A percentile compares a stretch with the other conserved stretches of the same genome.
phyloP scores from a whole-genome alignment of 2,329 filamentous ascomycete genomes.

The Colletotrichum coccodes region DNA sequence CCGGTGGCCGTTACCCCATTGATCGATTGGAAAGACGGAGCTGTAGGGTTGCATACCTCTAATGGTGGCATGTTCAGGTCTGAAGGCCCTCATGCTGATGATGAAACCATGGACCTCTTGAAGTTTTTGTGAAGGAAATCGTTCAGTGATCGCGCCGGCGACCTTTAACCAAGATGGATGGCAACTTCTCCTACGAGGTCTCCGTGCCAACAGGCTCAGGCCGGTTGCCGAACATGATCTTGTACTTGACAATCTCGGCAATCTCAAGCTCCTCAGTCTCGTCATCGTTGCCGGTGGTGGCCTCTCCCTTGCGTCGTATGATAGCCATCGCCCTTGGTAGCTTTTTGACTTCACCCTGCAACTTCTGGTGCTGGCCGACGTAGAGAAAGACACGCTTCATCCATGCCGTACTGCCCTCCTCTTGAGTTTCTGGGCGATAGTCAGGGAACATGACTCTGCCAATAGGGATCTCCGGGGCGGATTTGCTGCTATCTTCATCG shows the following conservation, averaged over 20 bases:
- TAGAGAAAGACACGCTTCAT: constrained; percentile 92
- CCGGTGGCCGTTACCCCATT: too few relatives aligned
- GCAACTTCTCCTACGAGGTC: constrained; percentile 36
- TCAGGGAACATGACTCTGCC: constrained; percentile 84
- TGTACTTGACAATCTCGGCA: constrained; percentile 87
- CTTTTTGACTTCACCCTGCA: constrained; percentile 92
- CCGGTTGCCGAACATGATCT: constrained; percentile 83
- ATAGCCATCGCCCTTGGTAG: constrained; percentile 81
- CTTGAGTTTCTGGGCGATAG: constrained; percentile 65
- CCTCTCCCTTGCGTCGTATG: constrained; percentile 67
- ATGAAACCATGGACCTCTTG: neutral
- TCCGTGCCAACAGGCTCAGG: constrained; percentile 82
- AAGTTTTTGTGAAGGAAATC: neutral
- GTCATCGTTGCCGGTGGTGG: constrained; percentile 11
- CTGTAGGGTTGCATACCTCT: too few relatives aligned
- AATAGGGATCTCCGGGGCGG: constrained; percentile 57
- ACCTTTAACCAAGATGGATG: neutral
- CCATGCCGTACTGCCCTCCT: constrained; percentile 73
- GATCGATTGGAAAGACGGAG: neutral
- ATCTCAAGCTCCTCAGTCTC: constrained; percentile 77
- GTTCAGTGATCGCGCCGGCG: neutral
- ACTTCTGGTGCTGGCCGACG: constrained; percentile 86
- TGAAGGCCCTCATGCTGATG: neutral
- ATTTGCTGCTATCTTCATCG: constrained; percentile 41
- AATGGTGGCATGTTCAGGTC: neutral